Evolutionary conservation across 2,329 filamentous ascomycete species (phyloP).

Genomic region (Epichloe brachyelytri): DNA sequence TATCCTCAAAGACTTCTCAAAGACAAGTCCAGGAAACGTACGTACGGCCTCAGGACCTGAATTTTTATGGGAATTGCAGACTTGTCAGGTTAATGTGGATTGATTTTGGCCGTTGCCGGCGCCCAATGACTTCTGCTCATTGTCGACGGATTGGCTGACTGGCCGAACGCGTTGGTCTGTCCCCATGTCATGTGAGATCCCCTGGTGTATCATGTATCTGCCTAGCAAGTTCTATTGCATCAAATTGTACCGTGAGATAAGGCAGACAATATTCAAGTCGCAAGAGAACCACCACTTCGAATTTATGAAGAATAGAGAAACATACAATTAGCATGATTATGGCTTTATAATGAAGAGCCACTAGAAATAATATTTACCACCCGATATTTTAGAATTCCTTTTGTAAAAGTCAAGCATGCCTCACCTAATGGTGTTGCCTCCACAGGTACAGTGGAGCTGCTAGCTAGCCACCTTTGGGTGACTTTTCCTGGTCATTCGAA

Average conservation of each 20-base stretch:
- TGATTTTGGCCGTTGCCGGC: not conserved
- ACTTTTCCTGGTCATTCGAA: slow-evolving; percentile 10
- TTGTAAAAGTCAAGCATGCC: not conserved
- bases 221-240: slow-evolving; percentile 1
- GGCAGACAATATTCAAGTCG: not conserved
- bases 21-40: not conserved
- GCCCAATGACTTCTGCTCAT: not conserved
- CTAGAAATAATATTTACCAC: not conserved
- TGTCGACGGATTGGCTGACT: not conserved
- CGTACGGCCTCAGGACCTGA: no score
- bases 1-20: not conserved
- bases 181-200: slow-evolving; percentile 9
- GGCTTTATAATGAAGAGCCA: not conserved
- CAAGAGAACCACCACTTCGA: not conserved
- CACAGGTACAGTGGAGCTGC: slow-evolving; percentile 3
- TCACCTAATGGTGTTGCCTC: slow-evolving; percentile 1
- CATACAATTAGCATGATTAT: not conserved
- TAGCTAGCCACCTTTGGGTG: slow-evolving; percentile 8
- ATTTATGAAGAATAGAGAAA: not conserved
- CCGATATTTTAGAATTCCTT: no score
- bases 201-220: slow-evolving; percentile 7
- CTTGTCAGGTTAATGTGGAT: not conserved
- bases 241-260: not conserved
- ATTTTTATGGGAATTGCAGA: not conserved
- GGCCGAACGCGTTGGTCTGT: not conserved